Conservation (phyloP, 768 basidiomycete species). For the Suillus alpinus region DNA sequence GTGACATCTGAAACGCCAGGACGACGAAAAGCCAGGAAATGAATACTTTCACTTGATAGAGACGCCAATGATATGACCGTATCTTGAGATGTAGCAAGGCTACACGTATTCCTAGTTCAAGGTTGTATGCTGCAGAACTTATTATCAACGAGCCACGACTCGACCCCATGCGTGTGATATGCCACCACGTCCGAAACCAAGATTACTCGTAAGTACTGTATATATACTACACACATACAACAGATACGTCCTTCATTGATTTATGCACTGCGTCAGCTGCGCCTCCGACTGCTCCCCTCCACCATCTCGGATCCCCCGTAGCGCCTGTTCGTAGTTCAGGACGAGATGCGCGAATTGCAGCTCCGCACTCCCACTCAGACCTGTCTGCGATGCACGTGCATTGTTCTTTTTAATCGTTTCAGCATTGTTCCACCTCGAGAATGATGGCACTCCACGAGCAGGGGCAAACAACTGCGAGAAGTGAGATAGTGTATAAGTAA, state of each 20-base stretch:
- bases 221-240: not conserved
- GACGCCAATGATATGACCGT: conserved; percentile 14
- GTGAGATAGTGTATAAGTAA: not conserved
- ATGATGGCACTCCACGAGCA: conserved; percentile 40
- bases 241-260: conserved; percentile 18
- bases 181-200: conserved; percentile 3
- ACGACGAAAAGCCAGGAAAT: conserved; percentile 15
- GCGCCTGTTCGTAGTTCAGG: conserved; percentile 25
- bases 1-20: conserved; percentile 7
- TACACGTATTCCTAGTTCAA: conserved; percentile 29
- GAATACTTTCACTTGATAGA: conserved; percentile 20
- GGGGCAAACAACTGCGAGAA: conserved; percentile 63
- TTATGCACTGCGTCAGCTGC: conserved; percentile 26
- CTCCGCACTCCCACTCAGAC: conserved; percentile 16
- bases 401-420: conserved; percentile 59
- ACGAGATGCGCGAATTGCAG: conserved; percentile 30
- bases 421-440: conserved; percentile 54
- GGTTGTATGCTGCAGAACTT: conserved; percentile 11
- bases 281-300: conserved; percentile 22
- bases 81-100: conserved; percentile 16
- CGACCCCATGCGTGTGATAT: not conserved
- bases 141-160: conserved; percentile 4
- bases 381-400: conserved; percentile 30
- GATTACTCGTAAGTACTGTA: conserved; percentile 2
- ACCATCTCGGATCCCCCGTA: conserved; percentile 19